A percentile compares a stretch with the other conserved stretches of the same genome.
phyloP scores from a whole-genome alignment of 164 flowering plant genomes.

The Berberis vulgaris region DNA sequence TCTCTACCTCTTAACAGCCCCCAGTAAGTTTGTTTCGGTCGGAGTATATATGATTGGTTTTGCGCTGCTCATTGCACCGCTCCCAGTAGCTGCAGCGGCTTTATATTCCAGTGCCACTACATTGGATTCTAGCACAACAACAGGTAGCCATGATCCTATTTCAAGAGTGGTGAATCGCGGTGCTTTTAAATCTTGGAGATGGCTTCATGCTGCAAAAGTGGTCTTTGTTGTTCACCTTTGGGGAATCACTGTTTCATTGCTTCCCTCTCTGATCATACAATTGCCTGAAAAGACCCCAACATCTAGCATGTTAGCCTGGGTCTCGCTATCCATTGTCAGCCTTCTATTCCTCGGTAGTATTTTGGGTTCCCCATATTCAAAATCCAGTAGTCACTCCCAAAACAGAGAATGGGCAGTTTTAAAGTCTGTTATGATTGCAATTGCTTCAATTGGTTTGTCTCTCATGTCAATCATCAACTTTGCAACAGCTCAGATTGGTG shows the following conservation, averaged over 20 bases:
- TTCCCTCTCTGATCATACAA: conserved; percentile 58
- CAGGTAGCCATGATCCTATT: conserved; percentile 7
- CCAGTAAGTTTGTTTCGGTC: conserved; percentile 80
- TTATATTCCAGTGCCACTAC: conserved; percentile 44
- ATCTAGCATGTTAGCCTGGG: conserved; percentile 41
- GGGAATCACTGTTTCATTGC: conserved; percentile 56
- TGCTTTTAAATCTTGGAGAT: conserved; percentile 50
- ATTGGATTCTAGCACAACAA: conserved; percentile 4
- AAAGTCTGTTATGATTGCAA: conserved; percentile 65
- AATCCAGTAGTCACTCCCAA: conserved; percentile 13
- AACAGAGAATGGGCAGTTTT: conserved; percentile 54
- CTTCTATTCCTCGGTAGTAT: conserved; percentile 30
- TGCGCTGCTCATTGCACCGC: conserved; percentile 75
- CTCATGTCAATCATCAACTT: conserved; percentile 93
- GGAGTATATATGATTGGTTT: conserved; percentile 96
- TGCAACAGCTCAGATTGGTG: conserved; percentile 89
- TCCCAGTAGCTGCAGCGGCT: conserved; percentile 83
- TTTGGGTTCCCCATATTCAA: conserved; percentile 33
- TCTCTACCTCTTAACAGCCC: conserved; percentile 73
- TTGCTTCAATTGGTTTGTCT: conserved; percentile 64
- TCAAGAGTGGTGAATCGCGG: conserved; percentile 12
- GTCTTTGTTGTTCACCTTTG: conserved; percentile 67
- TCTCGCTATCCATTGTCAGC: conserved; percentile 36
- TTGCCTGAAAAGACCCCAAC: conserved; percentile 39
- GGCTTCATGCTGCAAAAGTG: conserved; percentile 73